Evolutionary conservation across 2,329 filamentous ascomycete species (phyloP), one percentile per base, ranked within the genome.

Genomic region (Aspergillus pseudoterreus): DNA sequence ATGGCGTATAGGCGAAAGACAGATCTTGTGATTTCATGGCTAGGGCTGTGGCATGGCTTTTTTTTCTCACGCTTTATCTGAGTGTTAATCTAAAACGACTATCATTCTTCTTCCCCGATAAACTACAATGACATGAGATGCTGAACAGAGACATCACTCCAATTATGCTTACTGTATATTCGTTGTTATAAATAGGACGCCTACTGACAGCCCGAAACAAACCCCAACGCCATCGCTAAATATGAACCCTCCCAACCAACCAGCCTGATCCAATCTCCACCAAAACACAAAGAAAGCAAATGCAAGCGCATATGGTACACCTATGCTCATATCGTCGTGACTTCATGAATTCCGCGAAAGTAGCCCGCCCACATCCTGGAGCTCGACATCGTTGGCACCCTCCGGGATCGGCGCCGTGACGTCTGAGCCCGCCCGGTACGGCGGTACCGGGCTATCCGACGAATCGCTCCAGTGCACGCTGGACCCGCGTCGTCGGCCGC

Each of bases 341-440:
- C 33, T 14, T 52, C 30, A 47, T 49, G 42, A 41, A 22, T 36
- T 33, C 24, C 50, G 52, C 8, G 58, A 62, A 17, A 77, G 58
- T 4, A 76, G 59, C 1, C 75, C 73, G 1, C 75, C 73, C 2
- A 76, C 69, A 61, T 77, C 74, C 47, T 74, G 73, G 11, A 77
- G 60, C 43, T 70, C 58, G 21, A 69, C 52, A 49, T 67, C 54
- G 48, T 61, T 45, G 3, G 39, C 17, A 51, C 62, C 49, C 43
- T 63, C 51, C 22, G 58, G 49, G 49, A 58, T 47, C 14, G 53
- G 55, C 15, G 46, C 45, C 14, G 50, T 41, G 19, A 57, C 35
- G 32, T 63, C 58, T 1, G 57, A 50, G 17, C 65, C 54, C 14
- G 56, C 51, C 41, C 56, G 56, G 56, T 64, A 55, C 2, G 57